Evolutionary conservation across 2,329 filamentous ascomycete genomes (phyloP), one percentile per base, ranked within the genome.

Genomic region (Alternaria incomplexa): DNA sequence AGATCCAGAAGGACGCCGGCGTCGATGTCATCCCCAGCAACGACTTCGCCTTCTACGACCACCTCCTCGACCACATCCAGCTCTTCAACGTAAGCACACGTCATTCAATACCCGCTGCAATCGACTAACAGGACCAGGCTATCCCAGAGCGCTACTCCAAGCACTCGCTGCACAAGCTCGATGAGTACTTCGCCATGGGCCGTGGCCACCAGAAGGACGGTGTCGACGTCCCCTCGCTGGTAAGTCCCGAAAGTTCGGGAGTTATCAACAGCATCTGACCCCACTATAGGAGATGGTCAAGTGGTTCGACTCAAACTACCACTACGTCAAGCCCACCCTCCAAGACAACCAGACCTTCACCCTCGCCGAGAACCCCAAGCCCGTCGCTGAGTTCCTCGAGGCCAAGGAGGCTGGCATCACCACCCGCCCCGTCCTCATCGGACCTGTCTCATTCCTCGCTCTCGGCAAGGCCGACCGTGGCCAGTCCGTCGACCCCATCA

Each of bases 281-380:
- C 30, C 48, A 44, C 20, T 53, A 28, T 63, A 87, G 86, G 96
- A 99, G 89, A 99, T 99, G 96, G 96, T 99, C 78, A 99, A 99
- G 89, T 99, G 96, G 96, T 99, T 99, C 82, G 96, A 99, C 88
- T 97, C 93, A 72, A 99, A 99, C 91, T 99, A 99, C 91, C 96
- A 98, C 89, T 99, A 99, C 84, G 96, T 98, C 86, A 98, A 98
- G 90, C 96, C 96, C 70, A 97, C 96, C 68, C 89, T 99, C 73
- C 93, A 97, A 85, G 91, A 97, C 86, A 91, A 92, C 88, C 96
- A 99, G 89, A 90, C 88, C 80, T 99, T 99, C 90, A 94, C 91
- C 85, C 93, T 99, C 68, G 84, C 87, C 67, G 85, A 88, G 74
- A 91, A 90, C 83, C 93, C 96, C 82, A 99, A 99, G 91, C 93